A percentile compares a stretch with the other conserved stretches of the same genome.
phyloP scores from a whole-genome alignment of 306 rosid species.

The Corylus heterophylla region DNA sequence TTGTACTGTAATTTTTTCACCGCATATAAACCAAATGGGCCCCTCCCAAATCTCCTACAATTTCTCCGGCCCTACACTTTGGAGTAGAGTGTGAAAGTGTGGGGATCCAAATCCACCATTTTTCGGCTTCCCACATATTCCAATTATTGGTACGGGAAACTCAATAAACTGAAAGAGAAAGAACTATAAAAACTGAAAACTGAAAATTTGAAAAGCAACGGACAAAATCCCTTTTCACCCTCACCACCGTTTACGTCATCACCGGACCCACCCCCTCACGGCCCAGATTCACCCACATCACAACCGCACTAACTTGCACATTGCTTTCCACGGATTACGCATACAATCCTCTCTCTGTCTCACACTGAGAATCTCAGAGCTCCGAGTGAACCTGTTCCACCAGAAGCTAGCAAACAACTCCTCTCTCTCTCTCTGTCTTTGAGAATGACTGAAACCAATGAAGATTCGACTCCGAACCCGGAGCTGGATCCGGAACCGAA shows the following conservation, averaged over 20 bases:
- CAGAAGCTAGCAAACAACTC: not conserved
- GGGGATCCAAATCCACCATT: too few relatives aligned
- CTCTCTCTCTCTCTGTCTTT: not conserved
- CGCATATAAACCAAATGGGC: too few relatives aligned
- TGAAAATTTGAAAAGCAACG: not conserved
- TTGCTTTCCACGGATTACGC: not conserved
- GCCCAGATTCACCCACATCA: not conserved
- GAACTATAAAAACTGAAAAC: not conserved
- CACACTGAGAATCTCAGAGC: not conserved
- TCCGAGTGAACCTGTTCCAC: not conserved
- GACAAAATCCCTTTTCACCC: not conserved
- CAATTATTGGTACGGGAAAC: not conserved
- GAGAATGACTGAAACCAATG: constrained; percentile 33
- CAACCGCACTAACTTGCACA: not conserved
- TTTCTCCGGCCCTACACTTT: too few relatives aligned
- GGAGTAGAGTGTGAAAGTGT: too few relatives aligned
- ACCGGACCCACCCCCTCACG: not conserved
- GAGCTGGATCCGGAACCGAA: constrained; percentile 18
- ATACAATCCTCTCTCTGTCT: not conserved
- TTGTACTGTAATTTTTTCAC: too few relatives aligned
- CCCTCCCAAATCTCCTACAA: too few relatives aligned
- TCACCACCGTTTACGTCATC: not conserved
- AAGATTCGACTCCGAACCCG: constrained; percentile 34
- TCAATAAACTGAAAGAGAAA: too few relatives aligned
- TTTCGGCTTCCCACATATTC: not conserved